A percentile compares a stretch with the other conserved stretches of the same genome.
Conservation (phyloP, 257 asterid genomes). For the Solanum pinnatisectum region DNA sequence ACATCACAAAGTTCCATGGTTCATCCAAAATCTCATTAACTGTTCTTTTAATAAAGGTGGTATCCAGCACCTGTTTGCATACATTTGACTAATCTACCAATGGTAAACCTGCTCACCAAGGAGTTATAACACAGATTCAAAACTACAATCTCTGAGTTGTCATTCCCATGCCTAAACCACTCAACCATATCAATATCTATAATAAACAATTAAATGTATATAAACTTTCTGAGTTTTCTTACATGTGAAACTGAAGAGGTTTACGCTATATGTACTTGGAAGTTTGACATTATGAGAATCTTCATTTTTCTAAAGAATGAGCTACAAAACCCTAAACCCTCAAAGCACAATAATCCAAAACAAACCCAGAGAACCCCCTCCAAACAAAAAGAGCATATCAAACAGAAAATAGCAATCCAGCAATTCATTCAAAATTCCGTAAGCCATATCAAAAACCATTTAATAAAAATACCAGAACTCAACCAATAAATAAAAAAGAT, state of each 20-base stretch:
- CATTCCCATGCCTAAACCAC: background rate
- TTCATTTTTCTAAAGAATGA: background rate
- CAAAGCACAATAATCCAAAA: background rate
- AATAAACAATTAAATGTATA: background rate
- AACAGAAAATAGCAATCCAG: background rate
- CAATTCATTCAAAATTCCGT: background rate
- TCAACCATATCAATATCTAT: background rate
- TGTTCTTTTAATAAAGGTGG: background rate
- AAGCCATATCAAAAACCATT: background rate
- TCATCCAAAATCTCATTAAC: background rate
- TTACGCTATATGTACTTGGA: constrained; percentile 73
- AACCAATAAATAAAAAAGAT: constrained; percentile 4
- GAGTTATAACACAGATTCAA: background rate
- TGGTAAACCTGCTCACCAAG: background rate
- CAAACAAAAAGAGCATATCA: background rate
- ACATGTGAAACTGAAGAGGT: background rate
- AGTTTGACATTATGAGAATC: constrained; percentile 56
- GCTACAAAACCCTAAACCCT: background rate
- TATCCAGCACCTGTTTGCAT: background rate
- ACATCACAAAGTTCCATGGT: background rate
- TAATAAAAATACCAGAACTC: background rate
- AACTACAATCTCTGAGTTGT: background rate
- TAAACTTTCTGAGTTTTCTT: background rate
- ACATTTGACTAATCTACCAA: background rate
- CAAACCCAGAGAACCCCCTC: background rate